Evolutionary conservation across 2,329 filamentous ascomycete genomes (phyloP), one percentile per base, ranked within the genome.

Genomic region (Diaporthe ampelina): DNA sequence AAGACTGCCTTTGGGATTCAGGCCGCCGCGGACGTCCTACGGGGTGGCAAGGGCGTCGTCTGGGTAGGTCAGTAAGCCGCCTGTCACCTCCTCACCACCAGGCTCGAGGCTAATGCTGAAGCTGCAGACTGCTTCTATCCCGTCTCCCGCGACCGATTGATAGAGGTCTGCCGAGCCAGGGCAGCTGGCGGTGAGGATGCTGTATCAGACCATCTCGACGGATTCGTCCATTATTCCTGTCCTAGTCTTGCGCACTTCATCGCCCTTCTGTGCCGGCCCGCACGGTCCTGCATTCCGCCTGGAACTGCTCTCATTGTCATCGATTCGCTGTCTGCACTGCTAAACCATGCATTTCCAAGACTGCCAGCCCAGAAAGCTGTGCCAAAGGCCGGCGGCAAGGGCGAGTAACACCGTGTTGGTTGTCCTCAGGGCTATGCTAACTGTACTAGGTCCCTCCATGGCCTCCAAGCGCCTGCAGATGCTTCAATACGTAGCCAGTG

Each of bases 1-100:
- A 98, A 97, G 86, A 97, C 95, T 5, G 88, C 93, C 17, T 86
- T 98, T 78, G 94, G 92, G 48, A 88, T 96, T 78, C 94, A 95
- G 80, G 84, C 94, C 57, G 88, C 92, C 75, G 88, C 89, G 17
- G 91, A 89, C 81, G 90, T 91, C 24, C 83, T 97, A 67, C 84
- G 83, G 70, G 85, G 88, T 75, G 90, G 90, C 61, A 84, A 89
- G 52, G 86, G 87, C 76, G 94, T 95, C 69, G 88, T 95, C 58
- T 98, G 95, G 95, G 90, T 97, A 86, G 94, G 94, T 95, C 83
- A 79, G 90, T 89, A 76, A 54, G n/a, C 32, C 40, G 32, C 21
- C 13, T 11, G 26, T 32, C 63, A 2, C 73, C 57, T 72, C 69
- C 70, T 70, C 71, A 43, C 58, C 73, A 32, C 45, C 19, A 32